Conservation (phyloP, 257 asterid genomes). For the Nemophila menziesii region DNA sequence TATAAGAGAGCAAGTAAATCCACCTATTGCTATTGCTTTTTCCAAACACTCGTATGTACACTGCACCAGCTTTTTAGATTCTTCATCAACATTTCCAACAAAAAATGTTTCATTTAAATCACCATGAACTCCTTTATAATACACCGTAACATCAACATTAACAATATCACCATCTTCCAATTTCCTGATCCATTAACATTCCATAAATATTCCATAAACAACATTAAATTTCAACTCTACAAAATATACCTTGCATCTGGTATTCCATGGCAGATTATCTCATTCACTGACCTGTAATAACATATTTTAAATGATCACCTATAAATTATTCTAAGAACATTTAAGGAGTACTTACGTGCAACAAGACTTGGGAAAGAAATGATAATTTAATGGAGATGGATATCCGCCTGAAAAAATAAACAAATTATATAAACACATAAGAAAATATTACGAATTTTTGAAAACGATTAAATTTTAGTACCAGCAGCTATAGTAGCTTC, state of each 20-base stretch:
- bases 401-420: slow-evolving; percentile 68
- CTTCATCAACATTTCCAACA: slow-evolving; percentile 91
- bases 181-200: slow-evolving; percentile 60
- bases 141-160: slow-evolving; percentile 83
- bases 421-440: slow-evolving; percentile 2
- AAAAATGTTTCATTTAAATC: slow-evolving; percentile 92
- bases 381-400: slow-evolving; percentile 90
- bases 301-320: slow-evolving; percentile 8
- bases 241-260: slow-evolving; percentile 99
- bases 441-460: background rate
- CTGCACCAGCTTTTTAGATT: slow-evolving; percentile 66
- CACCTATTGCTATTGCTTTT: slow-evolving; percentile 90
- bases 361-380: slow-evolving; percentile 96
- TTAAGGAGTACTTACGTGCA: slow-evolving; percentile 90
- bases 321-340: slow-evolving; percentile 16
- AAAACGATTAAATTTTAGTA: slow-evolving; percentile 11
- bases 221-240: too few relatives aligned
- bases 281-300: slow-evolving; percentile 81
- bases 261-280: slow-evolving; percentile 96
- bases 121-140: slow-evolving; percentile 94
- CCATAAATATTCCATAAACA: slow-evolving; percentile 3
- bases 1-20: too few relatives aligned
- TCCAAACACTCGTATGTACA: slow-evolving; percentile 94
- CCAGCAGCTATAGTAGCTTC: slow-evolving; percentile 92
- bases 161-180: slow-evolving; percentile 96